Evolutionary conservation across 306 rosid genomes (phyloP).

Genomic region (Prunus salicina): DNA sequence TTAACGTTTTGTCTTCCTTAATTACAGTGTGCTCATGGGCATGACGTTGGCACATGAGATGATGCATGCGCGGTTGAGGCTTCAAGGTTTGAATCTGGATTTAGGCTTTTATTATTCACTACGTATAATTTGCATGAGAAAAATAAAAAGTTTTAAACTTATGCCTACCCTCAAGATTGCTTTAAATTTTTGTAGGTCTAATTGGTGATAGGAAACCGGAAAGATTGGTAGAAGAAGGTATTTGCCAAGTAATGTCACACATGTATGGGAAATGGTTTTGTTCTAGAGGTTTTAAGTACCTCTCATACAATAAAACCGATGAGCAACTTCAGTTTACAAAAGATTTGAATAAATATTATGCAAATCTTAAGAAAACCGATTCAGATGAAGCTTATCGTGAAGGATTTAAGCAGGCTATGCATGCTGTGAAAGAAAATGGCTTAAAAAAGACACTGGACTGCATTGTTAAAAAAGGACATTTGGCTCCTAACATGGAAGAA

Average conservation of each 20-base stretch:
- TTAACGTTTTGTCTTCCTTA: background rate
- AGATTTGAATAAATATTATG: background rate
- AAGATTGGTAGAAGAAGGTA: background rate
- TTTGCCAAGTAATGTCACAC: background rate
- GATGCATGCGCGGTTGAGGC: background rate
- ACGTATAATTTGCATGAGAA: no score
- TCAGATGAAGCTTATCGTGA: no score
- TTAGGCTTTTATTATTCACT: background rate
- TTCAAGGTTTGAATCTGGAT: background rate
- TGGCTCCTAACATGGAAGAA: no score
- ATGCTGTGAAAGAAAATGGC: background rate
- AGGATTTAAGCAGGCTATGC: background rate
- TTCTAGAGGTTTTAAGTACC: background rate
- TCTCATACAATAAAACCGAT: background rate
- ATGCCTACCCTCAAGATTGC: no score
- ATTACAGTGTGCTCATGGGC: background rate
- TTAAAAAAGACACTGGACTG: background rate
- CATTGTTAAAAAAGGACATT: no score
- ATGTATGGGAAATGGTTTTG: background rate
- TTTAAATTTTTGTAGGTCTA: no score
- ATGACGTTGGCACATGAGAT: background rate
- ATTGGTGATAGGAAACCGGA: background rate
- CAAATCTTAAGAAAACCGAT: background rate
- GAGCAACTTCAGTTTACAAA: background rate
- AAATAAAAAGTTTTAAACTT: no score